These are phyloP conservation scores for Lepraria neglecta DNA, from an alignment of 495 filamentous ascomycete species.

Conservation along the genomic window DNA sequence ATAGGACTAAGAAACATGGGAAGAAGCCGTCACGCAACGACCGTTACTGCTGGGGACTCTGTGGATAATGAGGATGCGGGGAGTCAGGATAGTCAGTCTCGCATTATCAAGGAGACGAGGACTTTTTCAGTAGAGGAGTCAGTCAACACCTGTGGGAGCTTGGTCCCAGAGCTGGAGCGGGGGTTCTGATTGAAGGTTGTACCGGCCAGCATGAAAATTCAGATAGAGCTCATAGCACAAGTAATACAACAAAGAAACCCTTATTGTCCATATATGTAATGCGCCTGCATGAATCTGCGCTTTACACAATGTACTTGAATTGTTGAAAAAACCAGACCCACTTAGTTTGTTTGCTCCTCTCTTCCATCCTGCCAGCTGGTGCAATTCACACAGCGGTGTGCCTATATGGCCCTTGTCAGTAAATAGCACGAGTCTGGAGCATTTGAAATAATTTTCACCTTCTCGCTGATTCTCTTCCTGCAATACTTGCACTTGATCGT, in stretches of 20 bases:
- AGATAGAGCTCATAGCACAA: too few species aligned
- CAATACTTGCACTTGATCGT: constrained; percentile 67
- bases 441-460: constrained; percentile 40
- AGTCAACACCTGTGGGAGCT: neutral
- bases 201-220: too few species aligned
- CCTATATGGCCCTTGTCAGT: constrained; percentile 35
- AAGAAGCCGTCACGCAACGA: neutral
- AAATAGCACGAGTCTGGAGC: neutral
- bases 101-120: constrained; percentile 8
- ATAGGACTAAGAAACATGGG: neutral
- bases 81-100: constrained; percentile 8
- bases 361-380: constrained; percentile 75
- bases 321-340: neutral
- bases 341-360: constrained; percentile 43
- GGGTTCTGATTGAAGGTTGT: too few species aligned
- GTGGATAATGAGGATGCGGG: neutral
- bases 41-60: neutral
- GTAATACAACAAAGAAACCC: too few species aligned
- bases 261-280: too few species aligned
- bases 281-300: too few species aligned
- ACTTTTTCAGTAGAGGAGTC: constrained; percentile 3
- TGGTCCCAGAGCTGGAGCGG: too few species aligned
- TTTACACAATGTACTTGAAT: too few species aligned
- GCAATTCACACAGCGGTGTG: constrained; percentile 61
- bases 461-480: constrained; percentile 56